A percentile compares a stretch with the other conserved stretches of the same genome.
Conservation (phyloP, 768 basidiomycete genomes). For the Suillus brevipes region DNA sequence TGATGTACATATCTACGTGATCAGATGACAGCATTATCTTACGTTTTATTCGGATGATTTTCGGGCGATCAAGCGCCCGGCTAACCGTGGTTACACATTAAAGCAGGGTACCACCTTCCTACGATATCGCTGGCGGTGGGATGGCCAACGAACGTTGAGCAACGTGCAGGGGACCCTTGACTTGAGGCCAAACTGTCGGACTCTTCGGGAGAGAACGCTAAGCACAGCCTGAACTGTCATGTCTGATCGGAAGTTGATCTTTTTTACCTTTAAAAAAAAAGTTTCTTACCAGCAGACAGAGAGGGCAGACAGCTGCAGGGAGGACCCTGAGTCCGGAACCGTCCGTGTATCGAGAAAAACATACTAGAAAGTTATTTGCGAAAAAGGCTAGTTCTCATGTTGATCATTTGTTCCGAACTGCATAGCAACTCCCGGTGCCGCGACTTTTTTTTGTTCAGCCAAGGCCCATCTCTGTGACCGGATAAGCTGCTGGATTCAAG, state of each 20-base stretch:
- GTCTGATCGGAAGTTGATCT: neutral
- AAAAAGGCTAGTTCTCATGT: conserved; percentile 26
- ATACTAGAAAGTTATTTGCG: conserved; percentile 10
- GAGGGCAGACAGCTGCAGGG: neutral
- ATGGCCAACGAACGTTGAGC: neutral
- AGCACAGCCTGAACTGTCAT: neutral
- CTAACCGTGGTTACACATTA: neutral
- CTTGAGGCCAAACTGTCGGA: neutral
- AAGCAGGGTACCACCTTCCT: neutral
- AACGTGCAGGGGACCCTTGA: neutral
- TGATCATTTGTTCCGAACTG: conserved; percentile 28
- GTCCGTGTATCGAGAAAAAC: conserved; percentile 3
- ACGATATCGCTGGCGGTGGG: neutral
- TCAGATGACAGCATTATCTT: neutral
- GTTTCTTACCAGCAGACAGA: no score
- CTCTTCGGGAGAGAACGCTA: conserved; percentile 1
- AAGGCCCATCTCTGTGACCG: neutral
- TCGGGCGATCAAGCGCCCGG: neutral
- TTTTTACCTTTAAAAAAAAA: neutral
- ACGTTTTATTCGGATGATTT: neutral
- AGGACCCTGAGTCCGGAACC: neutral
- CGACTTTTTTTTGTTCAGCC: conserved; percentile 10
- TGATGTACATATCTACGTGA: neutral
- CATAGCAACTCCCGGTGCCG: conserved; percentile 32
- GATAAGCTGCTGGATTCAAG: neutral